phyloP scores from a whole-genome alignment of 257 asterid genomes.

The Solanum arcanum region DNA sequence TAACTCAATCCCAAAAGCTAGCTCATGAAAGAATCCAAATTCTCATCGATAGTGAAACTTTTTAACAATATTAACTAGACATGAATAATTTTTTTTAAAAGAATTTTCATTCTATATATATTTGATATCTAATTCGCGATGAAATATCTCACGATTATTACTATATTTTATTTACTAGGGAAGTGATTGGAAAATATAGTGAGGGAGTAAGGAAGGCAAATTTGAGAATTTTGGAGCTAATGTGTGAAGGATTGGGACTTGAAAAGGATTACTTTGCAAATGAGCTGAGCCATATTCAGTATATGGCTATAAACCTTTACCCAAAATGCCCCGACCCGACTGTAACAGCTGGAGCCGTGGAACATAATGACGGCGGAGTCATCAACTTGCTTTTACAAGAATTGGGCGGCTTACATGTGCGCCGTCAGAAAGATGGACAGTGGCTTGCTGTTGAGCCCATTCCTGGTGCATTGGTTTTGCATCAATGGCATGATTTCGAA shows the following conservation, averaged over 20 bases:
- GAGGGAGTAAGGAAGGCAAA: not conserved
- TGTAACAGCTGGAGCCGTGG: not conserved
- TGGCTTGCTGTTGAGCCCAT: constrained; percentile 4
- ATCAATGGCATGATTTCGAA: not conserved
- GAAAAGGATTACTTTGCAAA: not conserved
- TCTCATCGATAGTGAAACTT: no score
- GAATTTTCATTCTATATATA: rapidly evolving
- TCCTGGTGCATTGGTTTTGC: not conserved
- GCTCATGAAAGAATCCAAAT: no score
- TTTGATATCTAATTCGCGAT: rapidly evolving
- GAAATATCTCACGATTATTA: not conserved
- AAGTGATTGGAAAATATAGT: not conserved
- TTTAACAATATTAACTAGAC: not conserved
- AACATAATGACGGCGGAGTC: not conserved
- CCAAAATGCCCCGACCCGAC: not conserved
- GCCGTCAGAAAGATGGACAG: not conserved
- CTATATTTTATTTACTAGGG: not conserved
- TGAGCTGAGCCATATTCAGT: not conserved
- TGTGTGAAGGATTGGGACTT: not conserved
- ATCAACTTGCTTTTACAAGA: not conserved
- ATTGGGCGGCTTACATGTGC: not conserved
- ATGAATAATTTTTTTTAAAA: no score
- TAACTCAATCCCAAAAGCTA: no score
- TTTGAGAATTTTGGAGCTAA: not conserved
- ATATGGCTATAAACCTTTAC: not conserved